These are phyloP conservation scores for Prunus davidiana DNA, from an alignment of 306 rosid species.

Conservation along the genomic window DNA sequence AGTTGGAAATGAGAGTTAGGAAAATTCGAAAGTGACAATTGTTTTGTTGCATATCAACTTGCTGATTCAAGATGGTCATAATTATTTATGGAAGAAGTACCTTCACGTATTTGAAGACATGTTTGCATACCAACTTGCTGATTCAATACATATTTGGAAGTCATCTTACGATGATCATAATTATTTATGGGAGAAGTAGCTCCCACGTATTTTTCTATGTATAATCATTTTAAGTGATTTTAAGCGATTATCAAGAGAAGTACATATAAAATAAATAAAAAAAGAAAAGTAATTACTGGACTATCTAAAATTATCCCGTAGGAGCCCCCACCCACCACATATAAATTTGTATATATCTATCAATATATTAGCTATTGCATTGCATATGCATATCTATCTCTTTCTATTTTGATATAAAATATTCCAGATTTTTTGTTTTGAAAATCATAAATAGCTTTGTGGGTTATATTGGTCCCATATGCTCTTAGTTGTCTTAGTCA, in stretches of 20 bases:
- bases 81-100: too few species aligned
- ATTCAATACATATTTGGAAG: background rate
- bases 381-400: background rate
- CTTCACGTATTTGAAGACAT: too few species aligned
- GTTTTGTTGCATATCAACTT: background rate
- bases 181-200: too few species aligned
- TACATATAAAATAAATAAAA: too few species aligned
- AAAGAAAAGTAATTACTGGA: too few species aligned
- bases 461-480: background rate
- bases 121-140: background rate
- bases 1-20: slow-evolving; percentile 11
- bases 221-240: too few species aligned
- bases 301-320: too few species aligned
- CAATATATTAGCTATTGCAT: background rate
- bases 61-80: background rate
- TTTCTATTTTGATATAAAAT: background rate
- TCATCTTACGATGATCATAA: too few species aligned
- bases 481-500: background rate
- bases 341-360: background rate
- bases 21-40: slow-evolving; percentile 5
- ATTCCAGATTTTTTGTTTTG: background rate
- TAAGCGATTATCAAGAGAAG: too few species aligned
- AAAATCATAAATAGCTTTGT: background rate
- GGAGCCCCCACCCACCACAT: too few species aligned
- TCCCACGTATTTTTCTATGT: too few species aligned